Evolutionary conservation across 1,284 basidiomycete species (phyloP).

Genomic region (Leccinum pachyderme): DNA sequence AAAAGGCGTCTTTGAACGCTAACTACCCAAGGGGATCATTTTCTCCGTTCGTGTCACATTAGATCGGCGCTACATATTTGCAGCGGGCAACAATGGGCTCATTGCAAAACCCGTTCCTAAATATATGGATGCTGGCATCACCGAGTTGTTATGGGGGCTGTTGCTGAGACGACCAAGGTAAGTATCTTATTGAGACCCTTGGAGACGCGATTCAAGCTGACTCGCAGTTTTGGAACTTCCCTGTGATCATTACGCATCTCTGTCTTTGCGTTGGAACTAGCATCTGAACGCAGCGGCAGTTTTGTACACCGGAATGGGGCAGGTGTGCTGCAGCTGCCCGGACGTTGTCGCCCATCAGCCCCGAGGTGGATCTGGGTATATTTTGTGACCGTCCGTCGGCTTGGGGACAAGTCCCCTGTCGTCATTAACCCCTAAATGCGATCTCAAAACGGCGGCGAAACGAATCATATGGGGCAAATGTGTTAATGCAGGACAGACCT

Average conservation of each 20-base stretch:
- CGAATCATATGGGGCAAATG: constrained; percentile 82
- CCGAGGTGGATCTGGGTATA: constrained; percentile 51
- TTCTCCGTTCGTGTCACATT: constrained; percentile 57
- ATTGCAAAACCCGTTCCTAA: constrained; percentile 76
- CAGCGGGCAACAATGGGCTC: constrained; percentile 75
- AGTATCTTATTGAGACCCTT: too few relatives aligned
- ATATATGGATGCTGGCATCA: constrained; percentile 77
- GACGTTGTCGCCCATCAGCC: constrained; percentile 80
- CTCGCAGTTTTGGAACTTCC: constrained; percentile 67
- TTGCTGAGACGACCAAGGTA: constrained; percentile 74
- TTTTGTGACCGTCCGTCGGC: constrained; percentile 20
- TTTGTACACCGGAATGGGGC: constrained; percentile 58
- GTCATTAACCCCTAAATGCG: constrained; percentile 72
- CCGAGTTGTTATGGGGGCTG: constrained; percentile 75
- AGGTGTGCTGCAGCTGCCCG: constrained; percentile 82
- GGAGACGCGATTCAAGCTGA: too few relatives aligned
- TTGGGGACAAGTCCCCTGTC: constrained; percentile 73
- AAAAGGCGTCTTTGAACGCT: constrained; percentile 55
- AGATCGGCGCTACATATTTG: constrained; percentile 74
- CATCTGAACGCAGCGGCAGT: constrained; percentile 37
- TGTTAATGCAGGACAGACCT: constrained; percentile 73
- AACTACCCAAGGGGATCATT: constrained; percentile 70
- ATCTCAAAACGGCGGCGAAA: constrained; percentile 57
- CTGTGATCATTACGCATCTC: constrained; percentile 73
- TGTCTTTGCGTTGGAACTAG: neutral